Base-by-base conservation (phyloP, 2,329 filamentous ascomycete genomes). In the Diaporthe sp. region DNA sequence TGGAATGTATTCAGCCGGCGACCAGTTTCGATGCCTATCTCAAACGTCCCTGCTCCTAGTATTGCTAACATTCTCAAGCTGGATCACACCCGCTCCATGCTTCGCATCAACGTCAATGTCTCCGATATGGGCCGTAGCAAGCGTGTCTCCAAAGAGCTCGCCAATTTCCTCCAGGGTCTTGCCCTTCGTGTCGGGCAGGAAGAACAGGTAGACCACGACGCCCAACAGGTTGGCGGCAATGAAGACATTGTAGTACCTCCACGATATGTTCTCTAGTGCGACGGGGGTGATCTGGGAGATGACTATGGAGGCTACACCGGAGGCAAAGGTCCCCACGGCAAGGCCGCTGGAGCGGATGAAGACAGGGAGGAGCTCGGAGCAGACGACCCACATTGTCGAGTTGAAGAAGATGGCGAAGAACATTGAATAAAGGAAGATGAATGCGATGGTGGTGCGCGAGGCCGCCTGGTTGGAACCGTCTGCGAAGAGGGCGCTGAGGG, bases 271-370 rank as follows among this genome's bases (percentile, higher is more conserved):
- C 19, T 80, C 78, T 15, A 83, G 81, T 0, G 80, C 81, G 10
- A 78, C 70, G 0, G 79, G 78, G 2, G 81, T 78, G 1, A 78
- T 78, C 6, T 80, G 78, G 0, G 79, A 78, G 3, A 83, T 76
- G 78, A 80, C 81, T n/a, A 82, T 82, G 13, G 78, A 78, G 2
- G 81, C 81, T 27, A 82, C 70, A 4, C 78, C 77, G 30, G 80
- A 77, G 0, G 79, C 77, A 51, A 81, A 81, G 4, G 81, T 78
- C 2, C 80, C 77, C 89, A 76, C 86, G 84, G 89, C 89, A 75
- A 91, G 90, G 0, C 90, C 90, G 0, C 90, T 92, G 0, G 89
- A 89, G 25, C 90, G 84, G 77, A 92, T 89, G 5, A 88, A 88
- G 37, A 85, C 86, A 0, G 88, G 87, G 12, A 90, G 81, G 1